Evolutionary conservation across 768 basidiomycete genomes (phyloP), one percentile per base, ranked within the genome.

Genomic region (Austroboletus eburneus): DNA sequence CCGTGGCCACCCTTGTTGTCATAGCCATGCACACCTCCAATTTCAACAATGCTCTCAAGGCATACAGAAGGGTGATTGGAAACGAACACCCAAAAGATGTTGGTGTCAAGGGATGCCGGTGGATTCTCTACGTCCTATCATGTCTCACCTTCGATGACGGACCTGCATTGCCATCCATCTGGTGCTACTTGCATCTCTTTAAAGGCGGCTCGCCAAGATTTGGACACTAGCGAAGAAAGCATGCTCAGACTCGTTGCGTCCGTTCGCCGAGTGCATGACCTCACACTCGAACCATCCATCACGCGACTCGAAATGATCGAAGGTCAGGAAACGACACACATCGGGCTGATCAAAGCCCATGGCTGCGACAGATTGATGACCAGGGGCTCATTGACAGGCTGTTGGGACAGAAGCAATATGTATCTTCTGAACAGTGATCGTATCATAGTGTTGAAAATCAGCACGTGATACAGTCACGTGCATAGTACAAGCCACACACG

Each of bases 261-360:
- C n/a, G 73, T 85, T 34, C 78, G 80, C 20, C 78, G 81, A 9
- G 73, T 83, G 8, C 90, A 94, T 61, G 79, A 87, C 46, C 73
- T 95, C 59, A 83, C 81, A n/a, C 72, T 93, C 34, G 90, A 93
- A 57, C 73, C 85, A 13, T 75, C 79, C n/a, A 67, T 93, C 46
- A 75, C 83, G 9, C n/a, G n/a, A n/a, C n/a, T n/a, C n/a, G n/a
- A n/a, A n/a, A n/a, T n/a, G n/a, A n/a, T n/a, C n/a, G n/a, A n/a
- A n/a, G n/a, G n/a, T n/a, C n/a, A n/a, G n/a, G n/a, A n/a, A n/a
- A n/a, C n/a, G n/a, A n/a, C n/a, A n/a, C n/a, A n/a, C n/a, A n/a
- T n/a, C n/a, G n/a, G n/a, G n/a, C n/a, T n/a, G n/a, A n/a, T n/a
- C n/a, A n/a, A n/a, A n/a, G n/a, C n/a, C n/a, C n/a, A n/a, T n/a